Base-by-base conservation (phyloP, 441 rosid species). In the Erodium texanum region DNA sequence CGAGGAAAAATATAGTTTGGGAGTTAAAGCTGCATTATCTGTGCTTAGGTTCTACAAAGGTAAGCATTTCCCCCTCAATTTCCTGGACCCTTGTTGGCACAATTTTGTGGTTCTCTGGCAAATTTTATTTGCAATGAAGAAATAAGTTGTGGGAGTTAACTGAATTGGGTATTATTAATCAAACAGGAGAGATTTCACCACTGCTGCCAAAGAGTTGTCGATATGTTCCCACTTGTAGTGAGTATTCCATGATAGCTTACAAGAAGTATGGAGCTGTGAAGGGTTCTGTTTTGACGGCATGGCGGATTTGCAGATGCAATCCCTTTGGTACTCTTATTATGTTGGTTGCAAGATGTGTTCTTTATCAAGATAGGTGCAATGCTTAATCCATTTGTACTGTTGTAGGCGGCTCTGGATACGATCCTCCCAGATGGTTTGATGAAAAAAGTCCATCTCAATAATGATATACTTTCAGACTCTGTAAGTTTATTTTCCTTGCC, bases 301-400 rank as follows among this genome's bases (percentile, higher is more conserved):
- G 92, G 92, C 93, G 92, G 70, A 78, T 90, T 67, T 90, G 98
- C 71, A 96, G 98, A 62, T 93, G 96, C 79, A 90, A 93, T 77
- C 97, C 96, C 38, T 89, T 92, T 27, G 96, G 95, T 89, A 83
- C 7, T 27, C 38, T 43, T 7, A 3, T 14, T 48, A 7, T 32
- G 36, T 7, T 32, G 36, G 36, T 32, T 32, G 36, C 36, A 32
- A 32, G 36, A 3, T 32, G 6, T 32, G 36, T 32, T 32, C 36
- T 32, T 32, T 3, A 5, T 9, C 8, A 6, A 19, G 0, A 1
- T 32, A 52, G 23, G 19, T 19, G 8, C 4, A 50, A 16, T 54
- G 58, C 24, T 48, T 43, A 34, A 15, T 63, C 6, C 59, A 18
- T 62, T 45, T 68, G 24, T 48, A n/a, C 29, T 38, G 64, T 24